Percentiles rank a stretch among this genome's conserved stretches.
These are phyloP conservation scores for Yarrowia sp. DNA, from an alignment of 805 yeast genomes.

Conservation along the genomic window DNA sequence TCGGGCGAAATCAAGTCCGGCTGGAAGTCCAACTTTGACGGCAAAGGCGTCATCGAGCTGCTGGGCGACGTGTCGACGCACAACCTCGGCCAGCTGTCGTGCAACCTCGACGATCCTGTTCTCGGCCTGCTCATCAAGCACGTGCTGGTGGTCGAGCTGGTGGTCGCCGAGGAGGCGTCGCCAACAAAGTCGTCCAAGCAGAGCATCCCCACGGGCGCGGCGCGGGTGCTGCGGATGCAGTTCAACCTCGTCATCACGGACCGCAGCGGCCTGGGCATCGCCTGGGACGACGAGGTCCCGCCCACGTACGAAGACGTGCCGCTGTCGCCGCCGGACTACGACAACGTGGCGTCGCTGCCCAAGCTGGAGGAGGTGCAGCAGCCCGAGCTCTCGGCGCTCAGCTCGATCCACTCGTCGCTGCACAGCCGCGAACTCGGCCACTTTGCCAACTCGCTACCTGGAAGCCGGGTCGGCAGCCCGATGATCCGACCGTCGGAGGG, in stretches of 20 bases:
- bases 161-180: conserved; percentile 82
- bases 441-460: conserved; percentile 20
- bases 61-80: conserved; percentile 38
- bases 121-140: conserved; percentile 77
- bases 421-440: conserved; percentile 16
- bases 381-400: conserved; percentile 17
- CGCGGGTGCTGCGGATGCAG: conserved; percentile 92
- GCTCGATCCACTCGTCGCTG: conserved; percentile 15
- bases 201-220: conserved; percentile 73
- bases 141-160: conserved; percentile 74
- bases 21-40: conserved; percentile 90
- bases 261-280: conserved; percentile 90
- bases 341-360: conserved; percentile 36
- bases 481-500: conserved; percentile 11
- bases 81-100: conserved; percentile 53
- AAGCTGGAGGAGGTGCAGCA: conserved; percentile 32
- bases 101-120: conserved; percentile 80
- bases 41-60: conserved; percentile 75
- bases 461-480: conserved; percentile 24
- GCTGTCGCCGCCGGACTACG: conserved; percentile 83
- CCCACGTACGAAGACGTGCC: conserved; percentile 90
- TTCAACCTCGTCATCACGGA: conserved; percentile 81
- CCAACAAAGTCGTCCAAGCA: conserved; percentile 36
- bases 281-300: conserved; percentile 99
- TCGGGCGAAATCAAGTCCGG: conserved; percentile 84